A percentile compares a stretch with the other conserved stretches of the same genome.
phyloP scores from a whole-genome alignment of 75 land plant genomes.

The Azolla pinnata region DNA sequence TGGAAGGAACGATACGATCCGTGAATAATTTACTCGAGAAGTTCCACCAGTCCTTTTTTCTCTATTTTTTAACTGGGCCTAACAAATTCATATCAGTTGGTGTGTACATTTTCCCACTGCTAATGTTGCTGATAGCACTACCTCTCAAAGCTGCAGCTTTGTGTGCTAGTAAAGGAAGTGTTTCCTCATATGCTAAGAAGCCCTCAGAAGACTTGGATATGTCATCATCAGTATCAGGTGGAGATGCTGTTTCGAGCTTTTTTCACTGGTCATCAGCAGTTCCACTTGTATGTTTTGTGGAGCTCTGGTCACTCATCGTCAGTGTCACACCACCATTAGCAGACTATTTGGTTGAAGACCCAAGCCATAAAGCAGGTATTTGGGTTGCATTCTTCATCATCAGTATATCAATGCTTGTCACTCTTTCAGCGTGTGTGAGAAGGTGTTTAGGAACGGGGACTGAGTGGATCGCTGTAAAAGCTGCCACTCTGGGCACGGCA shows the following conservation, averaged over 20 bases:
- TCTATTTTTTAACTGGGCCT: conserved; percentile 67
- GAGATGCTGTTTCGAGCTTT: neutral
- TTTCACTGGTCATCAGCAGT: conserved; percentile 52
- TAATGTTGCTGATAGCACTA: conserved; percentile 68
- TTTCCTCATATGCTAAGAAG: neutral
- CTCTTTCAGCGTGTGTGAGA: conserved; percentile 3
- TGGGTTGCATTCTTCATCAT: conserved; percentile 44
- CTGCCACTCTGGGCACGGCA: conserved; percentile 47
- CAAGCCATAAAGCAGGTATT: conserved; percentile 22
- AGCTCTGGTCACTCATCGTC: conserved; percentile 59
- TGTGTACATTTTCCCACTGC: conserved; percentile 79
- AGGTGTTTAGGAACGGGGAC: neutral
- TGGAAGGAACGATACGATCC: conserved; percentile 87
- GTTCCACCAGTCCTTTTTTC: conserved; percentile 92
- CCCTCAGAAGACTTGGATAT: neutral
- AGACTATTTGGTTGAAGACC: conserved; percentile 24
- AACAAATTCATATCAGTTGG: conserved; percentile 79
- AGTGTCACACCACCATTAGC: conserved; percentile 51
- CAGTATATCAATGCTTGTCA: conserved; percentile 10
- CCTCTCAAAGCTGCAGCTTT: conserved; percentile 75
- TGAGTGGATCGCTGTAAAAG: conserved; percentile 63
- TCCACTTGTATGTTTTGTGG: conserved; percentile 39
- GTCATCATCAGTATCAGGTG: neutral
- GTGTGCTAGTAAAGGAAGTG: conserved; percentile 19
- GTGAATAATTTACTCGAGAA: conserved; percentile 94